Base-by-base conservation (phyloP, 176 grass and related monocot genomes). In the Lolium rigidum region DNA sequence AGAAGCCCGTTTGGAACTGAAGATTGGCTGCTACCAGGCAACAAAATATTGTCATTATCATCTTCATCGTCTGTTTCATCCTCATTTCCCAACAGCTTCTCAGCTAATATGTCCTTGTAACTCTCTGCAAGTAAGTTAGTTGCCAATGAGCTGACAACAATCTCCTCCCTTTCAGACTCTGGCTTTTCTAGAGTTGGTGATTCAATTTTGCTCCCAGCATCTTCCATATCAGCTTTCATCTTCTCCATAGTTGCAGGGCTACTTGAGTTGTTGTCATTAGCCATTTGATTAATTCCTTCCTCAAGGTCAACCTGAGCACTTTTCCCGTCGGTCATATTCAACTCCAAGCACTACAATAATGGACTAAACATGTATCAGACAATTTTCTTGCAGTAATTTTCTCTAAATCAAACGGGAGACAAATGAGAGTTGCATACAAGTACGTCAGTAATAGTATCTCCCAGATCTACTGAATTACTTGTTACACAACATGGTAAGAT, bases 121-220 rank as follows among this genome's bases (percentile, higher is more conserved):
- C 84, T 89, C 80, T 95, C 75, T 18, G 48, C 64, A 84, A 94
- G 87, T 24, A 91, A 85, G 83, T 91, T 95, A 46, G 86, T 94
- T 80, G 78, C 75, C 73, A 96, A 85, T 74, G 90, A 89, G 66
- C 91, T 82, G 84, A 93, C 78, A 67, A 82, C 77, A 80, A 62
- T 65, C 65, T 85, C 84, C 82, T 91, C 84, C 46, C 85, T 96
- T 82, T 85, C 86, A 66, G 78, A 79, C 79, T 96, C 92, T 77
- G 80, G 77, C 59, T 99, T 96, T 72, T 93, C 92, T 31, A 90
- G 94, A 73, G 90, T 93, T 28, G 94, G 97, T 28, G 97, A 94
- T 87, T 92, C 97, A 80, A 88, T 82, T 43, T 84, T 86, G 47
- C 70, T 79, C 78, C 18, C 82, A 77, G 37, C 63, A 80, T 91